Percentiles rank a stretch among this genome's conserved stretches.
These are phyloP conservation scores for Leucocoprinus birnbaumii DNA, from an alignment of 768 basidiomycete genomes.

Conservation along the genomic window DNA sequence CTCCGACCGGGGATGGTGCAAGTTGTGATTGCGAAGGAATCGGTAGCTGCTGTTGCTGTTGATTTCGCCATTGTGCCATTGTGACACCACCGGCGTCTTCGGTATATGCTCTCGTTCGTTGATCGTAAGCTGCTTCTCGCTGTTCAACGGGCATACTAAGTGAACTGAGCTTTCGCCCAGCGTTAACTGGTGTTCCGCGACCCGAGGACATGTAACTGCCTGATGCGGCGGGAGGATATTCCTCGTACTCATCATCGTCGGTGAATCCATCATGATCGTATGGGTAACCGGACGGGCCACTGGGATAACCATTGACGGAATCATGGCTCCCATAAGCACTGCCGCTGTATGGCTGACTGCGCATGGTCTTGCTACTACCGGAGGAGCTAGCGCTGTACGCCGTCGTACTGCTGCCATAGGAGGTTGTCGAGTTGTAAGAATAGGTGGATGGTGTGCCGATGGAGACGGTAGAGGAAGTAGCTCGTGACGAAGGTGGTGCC, in stretches of 20 bases:
- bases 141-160: slow-evolving; percentile 57
- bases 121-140: slow-evolving; percentile 34
- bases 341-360: slow-evolving; percentile 3
- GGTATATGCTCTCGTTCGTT: slow-evolving; percentile 61
- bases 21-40: slow-evolving; percentile 28
- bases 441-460: slow-evolving; percentile 18
- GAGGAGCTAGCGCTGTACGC: not conserved
- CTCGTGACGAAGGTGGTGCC: slow-evolving; percentile 1
- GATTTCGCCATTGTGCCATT: slow-evolving; percentile 62
- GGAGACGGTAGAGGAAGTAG: slow-evolving; percentile 11
- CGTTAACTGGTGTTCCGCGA: slow-evolving; percentile 69
- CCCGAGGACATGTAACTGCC: slow-evolving; percentile 49
- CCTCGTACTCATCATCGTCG: slow-evolving; percentile 75
- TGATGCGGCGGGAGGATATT: slow-evolving; percentile 52
- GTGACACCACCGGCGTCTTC: slow-evolving; percentile 64
- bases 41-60: slow-evolving; percentile 13
- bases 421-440: slow-evolving; percentile 27
- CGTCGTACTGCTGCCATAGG: slow-evolving; percentile 9
- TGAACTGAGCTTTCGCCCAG: slow-evolving; percentile 44
- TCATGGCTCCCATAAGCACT: slow-evolving; percentile 7
- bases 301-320: not conserved
- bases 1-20: slow-evolving; percentile 22
- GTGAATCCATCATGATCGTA: slow-evolving; percentile 58
- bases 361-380: not conserved
- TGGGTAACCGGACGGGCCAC: slow-evolving; percentile 54